Percentiles rank a stretch among this genome's conserved stretches.
Conservation (phyloP, 2,329 filamentous ascomycete species). For the Dothistroma septosporum region DNA sequence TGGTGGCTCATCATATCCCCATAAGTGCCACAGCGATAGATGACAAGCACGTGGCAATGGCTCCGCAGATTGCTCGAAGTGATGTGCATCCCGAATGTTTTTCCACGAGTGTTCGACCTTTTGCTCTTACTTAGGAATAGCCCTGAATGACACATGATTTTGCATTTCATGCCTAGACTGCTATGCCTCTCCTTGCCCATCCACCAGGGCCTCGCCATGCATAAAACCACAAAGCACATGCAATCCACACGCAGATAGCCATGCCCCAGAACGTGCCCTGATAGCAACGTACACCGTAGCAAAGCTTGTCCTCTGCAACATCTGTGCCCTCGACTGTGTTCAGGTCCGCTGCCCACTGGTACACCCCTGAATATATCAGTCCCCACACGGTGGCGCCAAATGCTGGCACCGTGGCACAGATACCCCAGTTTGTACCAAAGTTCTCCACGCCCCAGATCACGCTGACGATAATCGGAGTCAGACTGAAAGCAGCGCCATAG, state of each 20-base stretch:
- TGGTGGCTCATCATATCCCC: too few relatives aligned
- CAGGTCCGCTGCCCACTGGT: conserved; percentile 60
- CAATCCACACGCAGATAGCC: conserved; percentile 72
- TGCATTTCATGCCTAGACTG: conserved; percentile 49
- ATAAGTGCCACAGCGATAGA: too few relatives aligned
- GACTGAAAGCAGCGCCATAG: conserved; percentile 85
- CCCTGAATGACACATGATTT: too few relatives aligned
- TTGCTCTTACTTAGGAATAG: too few relatives aligned
- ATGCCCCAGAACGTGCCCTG: conserved; percentile 80
- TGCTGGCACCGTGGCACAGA: conserved; percentile 87
- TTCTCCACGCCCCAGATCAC: conserved; percentile 97
- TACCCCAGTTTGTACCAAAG: conserved; percentile 97
- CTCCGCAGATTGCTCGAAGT: too few relatives aligned
- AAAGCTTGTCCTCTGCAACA: conserved; percentile 54
- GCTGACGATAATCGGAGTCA: conserved; percentile 88
- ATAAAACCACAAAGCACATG: conserved; percentile 65
- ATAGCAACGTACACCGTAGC: conserved; percentile 80
- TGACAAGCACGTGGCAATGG: too few relatives aligned
- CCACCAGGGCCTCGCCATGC: conserved; percentile 77
- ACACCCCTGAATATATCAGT: conserved; percentile 76
- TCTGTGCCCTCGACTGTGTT: conserved; percentile 35
- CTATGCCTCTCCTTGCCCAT: conserved; percentile 72
- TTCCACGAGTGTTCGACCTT: too few relatives aligned
- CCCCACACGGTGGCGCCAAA: conserved; percentile 87
- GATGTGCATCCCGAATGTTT: too few relatives aligned